Evolutionary conservation across 2,329 filamentous ascomycete species (phyloP).

Genomic region (Elsinoe arachidis): DNA sequence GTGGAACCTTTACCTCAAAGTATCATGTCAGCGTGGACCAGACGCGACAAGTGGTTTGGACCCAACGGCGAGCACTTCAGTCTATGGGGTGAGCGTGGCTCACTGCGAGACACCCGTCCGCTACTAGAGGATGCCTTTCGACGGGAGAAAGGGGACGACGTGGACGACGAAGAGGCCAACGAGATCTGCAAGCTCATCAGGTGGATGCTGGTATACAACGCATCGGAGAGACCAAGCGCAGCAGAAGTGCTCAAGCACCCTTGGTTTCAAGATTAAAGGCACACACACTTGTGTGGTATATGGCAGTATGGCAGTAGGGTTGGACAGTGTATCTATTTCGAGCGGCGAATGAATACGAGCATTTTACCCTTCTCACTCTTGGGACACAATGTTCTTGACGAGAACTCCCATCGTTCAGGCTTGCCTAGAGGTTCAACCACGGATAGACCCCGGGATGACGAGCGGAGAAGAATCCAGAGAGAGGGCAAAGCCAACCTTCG

Average conservation of each 20-base stretch:
- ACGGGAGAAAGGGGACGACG: background rate
- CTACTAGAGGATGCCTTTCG: background rate
- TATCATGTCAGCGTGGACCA: background rate
- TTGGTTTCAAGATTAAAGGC: background rate
- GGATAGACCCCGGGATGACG: constrained; percentile 7
- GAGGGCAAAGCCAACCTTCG: background rate
- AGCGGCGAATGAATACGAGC: background rate
- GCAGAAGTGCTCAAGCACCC: background rate
- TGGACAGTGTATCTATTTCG: no score
- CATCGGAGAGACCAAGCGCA: background rate
- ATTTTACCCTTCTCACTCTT: background rate
- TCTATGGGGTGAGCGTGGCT: background rate
- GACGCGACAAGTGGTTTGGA: background rate
- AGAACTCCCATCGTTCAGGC: background rate
- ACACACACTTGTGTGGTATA: no score
- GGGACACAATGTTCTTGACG: constrained; percentile 6
- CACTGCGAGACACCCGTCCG: background rate
- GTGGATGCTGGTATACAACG: background rate
- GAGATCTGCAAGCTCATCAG: background rate
- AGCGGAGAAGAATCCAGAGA: background rate
- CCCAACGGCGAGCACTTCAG: background rate
- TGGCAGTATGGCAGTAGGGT: no score
- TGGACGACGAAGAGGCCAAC: background rate
- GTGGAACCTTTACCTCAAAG: background rate
- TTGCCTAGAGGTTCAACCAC: background rate